phyloP scores from a whole-genome alignment of 441 rosid species.

The Euphorbia celastroides region DNA sequence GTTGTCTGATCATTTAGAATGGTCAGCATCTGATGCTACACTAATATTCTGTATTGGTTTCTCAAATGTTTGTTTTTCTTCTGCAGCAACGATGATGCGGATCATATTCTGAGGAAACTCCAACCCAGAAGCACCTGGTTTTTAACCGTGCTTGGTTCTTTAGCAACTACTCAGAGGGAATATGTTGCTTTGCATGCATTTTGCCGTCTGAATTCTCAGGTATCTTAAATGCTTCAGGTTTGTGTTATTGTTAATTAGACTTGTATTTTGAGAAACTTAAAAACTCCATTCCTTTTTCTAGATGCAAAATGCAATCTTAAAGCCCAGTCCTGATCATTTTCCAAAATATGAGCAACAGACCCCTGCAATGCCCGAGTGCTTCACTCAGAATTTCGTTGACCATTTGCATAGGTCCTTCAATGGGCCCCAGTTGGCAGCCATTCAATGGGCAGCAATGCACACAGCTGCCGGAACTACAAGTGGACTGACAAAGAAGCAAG shows the following conservation, averaged over 20 bases:
- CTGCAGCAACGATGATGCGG: slow-evolving; percentile 66
- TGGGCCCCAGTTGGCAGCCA: slow-evolving; percentile 93
- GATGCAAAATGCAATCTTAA: slow-evolving; percentile 98
- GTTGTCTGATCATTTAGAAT: slow-evolving; percentile 7
- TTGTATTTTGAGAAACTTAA: slow-evolving; percentile 12
- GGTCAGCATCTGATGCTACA: not conserved
- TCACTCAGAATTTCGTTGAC: slow-evolving; percentile 75
- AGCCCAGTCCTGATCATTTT: slow-evolving; percentile 89
- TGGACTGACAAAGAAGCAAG: slow-evolving; percentile 74
- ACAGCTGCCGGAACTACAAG: slow-evolving; percentile 99
- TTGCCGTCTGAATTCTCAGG: slow-evolving; percentile 93
- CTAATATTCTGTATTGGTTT: not conserved
- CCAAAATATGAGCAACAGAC: slow-evolving; percentile 90
- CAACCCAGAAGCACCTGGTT: slow-evolving; percentile 81
- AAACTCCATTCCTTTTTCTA: slow-evolving; percentile 22
- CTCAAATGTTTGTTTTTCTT: not conserved
- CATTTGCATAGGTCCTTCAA: slow-evolving; percentile 83
- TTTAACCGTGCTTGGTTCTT: slow-evolving; percentile 92
- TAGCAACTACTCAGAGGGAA: slow-evolving; percentile 98
- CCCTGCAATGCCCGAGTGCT: slow-evolving; percentile 94
- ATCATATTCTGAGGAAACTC: slow-evolving; percentile 82
- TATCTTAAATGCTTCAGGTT: slow-evolving; percentile 13
- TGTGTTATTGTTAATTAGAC: slow-evolving; percentile 12
- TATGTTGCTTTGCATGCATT: slow-evolving; percentile 98
- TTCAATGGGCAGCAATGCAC: slow-evolving; percentile 98